A percentile compares a stretch with the other conserved stretches of the same genome.
Conservation (phyloP, 1,284 basidiomycete species). For the Sanghuangporus baumii region DNA sequence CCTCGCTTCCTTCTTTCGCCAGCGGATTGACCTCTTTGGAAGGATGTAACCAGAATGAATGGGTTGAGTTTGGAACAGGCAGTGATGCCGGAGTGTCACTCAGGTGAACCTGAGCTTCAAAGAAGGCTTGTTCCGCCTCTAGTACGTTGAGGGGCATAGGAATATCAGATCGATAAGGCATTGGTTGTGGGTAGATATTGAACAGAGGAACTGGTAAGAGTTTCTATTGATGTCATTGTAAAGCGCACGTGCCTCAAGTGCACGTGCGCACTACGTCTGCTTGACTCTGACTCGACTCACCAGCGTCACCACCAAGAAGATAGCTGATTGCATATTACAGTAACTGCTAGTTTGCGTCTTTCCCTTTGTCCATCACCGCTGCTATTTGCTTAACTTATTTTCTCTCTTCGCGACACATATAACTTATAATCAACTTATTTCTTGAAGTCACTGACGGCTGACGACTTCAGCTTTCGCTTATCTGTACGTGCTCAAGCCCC, state of each 20-base stretch:
- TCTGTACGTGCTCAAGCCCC: conserved; percentile 1
- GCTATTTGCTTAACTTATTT: not conserved
- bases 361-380: not conserved
- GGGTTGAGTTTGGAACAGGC: conserved; percentile 57
- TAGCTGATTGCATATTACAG: too few relatives aligned
- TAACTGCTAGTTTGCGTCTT: not conserved
- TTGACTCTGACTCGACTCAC: too few relatives aligned
- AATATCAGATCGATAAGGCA: conserved; percentile 8
- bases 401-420: not conserved
- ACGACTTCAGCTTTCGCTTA: not conserved
- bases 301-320: too few relatives aligned
- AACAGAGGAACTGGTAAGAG: not conserved
- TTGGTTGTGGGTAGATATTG: not conserved
- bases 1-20: conserved; percentile 56
- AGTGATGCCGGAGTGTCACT: conserved; percentile 27
- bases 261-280: not conserved
- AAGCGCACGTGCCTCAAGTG: not conserved
- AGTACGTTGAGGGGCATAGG: conserved; percentile 15
- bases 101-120: conserved; percentile 5
- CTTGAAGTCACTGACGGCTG: not conserved
- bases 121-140: conserved; percentile 3
- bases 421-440: not conserved
- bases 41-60: conserved; percentile 63
- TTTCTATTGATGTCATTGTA: not conserved
- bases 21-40: conserved; percentile 55